Base-by-base conservation (phyloP, 306 rosid genomes). In the Corylus americana region DNA sequence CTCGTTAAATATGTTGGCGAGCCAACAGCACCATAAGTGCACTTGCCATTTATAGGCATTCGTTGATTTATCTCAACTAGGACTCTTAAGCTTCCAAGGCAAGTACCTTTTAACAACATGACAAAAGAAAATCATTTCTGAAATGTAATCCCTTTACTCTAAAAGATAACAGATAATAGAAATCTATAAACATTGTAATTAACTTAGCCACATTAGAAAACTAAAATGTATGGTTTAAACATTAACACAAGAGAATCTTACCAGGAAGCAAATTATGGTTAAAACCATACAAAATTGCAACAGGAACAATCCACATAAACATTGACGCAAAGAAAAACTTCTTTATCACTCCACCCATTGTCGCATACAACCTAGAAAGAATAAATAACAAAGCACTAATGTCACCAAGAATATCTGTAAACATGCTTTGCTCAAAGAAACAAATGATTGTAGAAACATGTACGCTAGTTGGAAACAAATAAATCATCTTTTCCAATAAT, bases 191-290 rank as follows among this genome's bases (percentile, higher is more conserved):
- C 20, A 16, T 42, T 17, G 13, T 17, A 7, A 37, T 17, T 18
- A 13, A 37, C 2, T 42, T 68, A 37, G 25, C 73, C 37, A 11
- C 27, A 17, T 3, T 42, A 42, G 44, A 78, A 61, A 61, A 29
- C 8, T 62, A 2, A 54, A 58, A 70, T 29, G 7, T 0, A 20
- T 57, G 29, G 27, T 57, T 57, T 20, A 31, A 9, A 67, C 8
- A 42, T 39, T 1, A 42, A 42, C 25, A 42, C 25, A 39, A 4
- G 11, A 63, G 74, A 62, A 63, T 51, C 87, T 80, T 88, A 91
- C 97, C 98, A 22, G 98, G 97, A 84, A 92, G 82, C 62, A 85
- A 78, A 81, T 91, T 87, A 73, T 91, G 80, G 88, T 92, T 92
- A 75, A 92, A 92, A 25, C 85, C 93, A 80, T 88, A 82, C 67